Base-by-base conservation (phyloP, 257 asterid species). In the Solanum etuberosum region DNA sequence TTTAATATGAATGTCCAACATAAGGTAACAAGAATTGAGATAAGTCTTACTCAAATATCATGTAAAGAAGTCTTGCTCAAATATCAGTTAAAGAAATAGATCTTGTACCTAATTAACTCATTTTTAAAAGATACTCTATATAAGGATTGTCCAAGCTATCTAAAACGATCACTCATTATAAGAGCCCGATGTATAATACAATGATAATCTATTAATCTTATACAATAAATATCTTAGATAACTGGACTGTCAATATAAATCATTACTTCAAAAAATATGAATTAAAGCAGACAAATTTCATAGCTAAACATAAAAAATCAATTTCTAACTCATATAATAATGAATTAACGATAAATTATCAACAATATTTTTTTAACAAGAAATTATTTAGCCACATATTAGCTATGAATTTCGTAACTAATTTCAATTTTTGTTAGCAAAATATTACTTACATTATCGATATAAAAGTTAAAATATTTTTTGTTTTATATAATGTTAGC, bases 401-500 rank as follows among this genome's bases (percentile, higher is more conserved):
- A 16, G 1, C 13, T 70, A 31, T 14, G 12, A 14, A 14, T 3
- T 68, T 68, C 3, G 1, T 6, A 68, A 31, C 3, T 2, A 65
- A 13, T 29, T 67, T 29, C 8, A 13, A 13, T 67, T 67, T 31
- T 70, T 32, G 38, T 11, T 68, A 32, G 78, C 14, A 7, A 32
- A 71, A 18, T 32, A 34, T 72, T 72, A 72, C 15, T 72, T 32
- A 71, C 78, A 34, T 32, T 71, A 16, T 31, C 25, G 10, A 9
- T 20, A 9, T 37, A 35, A 20, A 73, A 73, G 20, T 73, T 86
- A 46, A 15, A 87, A 32, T 40, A 1, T 15, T 86, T 57, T 42
- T 83, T 85, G 76, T 84, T 46, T 59, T 88, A 35, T 76, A 87
- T 83, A 81, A 71, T 70, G 40, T 23, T 88, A 80, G 59, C 35